Evolutionary conservation across 805 yeast species (phyloP).

Genomic region (Monosporozyma servazzii): DNA sequence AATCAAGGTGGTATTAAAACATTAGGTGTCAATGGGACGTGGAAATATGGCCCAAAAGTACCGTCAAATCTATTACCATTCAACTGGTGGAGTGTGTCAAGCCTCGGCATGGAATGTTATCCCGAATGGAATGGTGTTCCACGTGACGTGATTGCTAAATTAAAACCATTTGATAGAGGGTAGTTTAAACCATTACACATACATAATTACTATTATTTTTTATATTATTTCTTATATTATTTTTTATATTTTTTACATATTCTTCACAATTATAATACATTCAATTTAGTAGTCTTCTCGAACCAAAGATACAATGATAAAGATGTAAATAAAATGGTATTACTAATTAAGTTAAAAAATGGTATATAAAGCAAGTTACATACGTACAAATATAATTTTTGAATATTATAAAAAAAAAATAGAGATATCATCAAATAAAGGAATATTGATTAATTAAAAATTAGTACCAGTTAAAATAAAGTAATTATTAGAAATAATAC

Average conservation of each 20-base stretch:
- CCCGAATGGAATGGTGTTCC: slow-evolving; percentile 28
- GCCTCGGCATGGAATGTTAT: slow-evolving; percentile 26
- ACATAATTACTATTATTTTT: too few relatives aligned
- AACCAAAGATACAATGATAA: too few relatives aligned
- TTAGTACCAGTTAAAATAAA: not conserved
- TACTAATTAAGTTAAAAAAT: not conserved
- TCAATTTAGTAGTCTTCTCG: too few relatives aligned
- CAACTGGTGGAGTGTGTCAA: slow-evolving; percentile 23
- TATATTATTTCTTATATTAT: too few relatives aligned
- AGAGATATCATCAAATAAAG: not conserved
- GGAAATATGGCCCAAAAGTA: slow-evolving; percentile 23
- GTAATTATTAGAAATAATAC: not conserved
- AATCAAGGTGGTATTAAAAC: slow-evolving; percentile 24
- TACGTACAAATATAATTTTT: not conserved
- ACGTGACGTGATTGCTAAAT: slow-evolving; percentile 12
- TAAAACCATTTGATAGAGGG: slow-evolving; percentile 23
- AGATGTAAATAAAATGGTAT: not conserved
- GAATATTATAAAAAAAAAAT: not conserved
- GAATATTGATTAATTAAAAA: not conserved
- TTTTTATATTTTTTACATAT: too few relatives aligned
- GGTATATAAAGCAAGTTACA: not conserved
- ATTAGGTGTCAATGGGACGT: slow-evolving; percentile 27
- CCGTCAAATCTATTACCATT: slow-evolving; percentile 18
- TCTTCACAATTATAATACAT: not conserved
- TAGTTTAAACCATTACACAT: not conserved